Base-by-base conservation (phyloP, 106 monocot genomes). In the Acorus gramineus region DNA sequence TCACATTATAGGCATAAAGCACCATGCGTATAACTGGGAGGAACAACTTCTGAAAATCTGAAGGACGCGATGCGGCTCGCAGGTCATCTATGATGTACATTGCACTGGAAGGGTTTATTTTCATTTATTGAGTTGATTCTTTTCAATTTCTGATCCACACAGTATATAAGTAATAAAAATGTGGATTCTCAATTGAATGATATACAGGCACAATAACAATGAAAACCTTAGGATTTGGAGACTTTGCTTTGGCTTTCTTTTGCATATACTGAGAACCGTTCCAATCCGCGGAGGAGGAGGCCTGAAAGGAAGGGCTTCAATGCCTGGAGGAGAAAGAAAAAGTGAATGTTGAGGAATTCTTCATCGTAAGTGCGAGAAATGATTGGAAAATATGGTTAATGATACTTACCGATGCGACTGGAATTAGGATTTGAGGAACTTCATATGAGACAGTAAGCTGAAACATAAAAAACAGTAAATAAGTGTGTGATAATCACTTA, bases 391-490 rank as follows among this genome's bases (percentile, higher is more conserved):
- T 0, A 28, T 28, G 28, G 6, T 58, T 44, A 47, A 7, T 67
- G 51, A 44, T 55, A 78, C 84, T 74, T 79, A 89, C 88, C 10
- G 81, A 64, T 68, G 88, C 84, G 9, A 89, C 78, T 10, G 88
- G 88, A 49, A 49, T 59, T 49, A 89, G 65, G 69, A 89, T 76
- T 52, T 79, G 56, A 58, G 88, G 88, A 51, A 84, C 73, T 73
- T 89, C 84, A 62, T 89, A 89, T 14, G 88, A 81, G 49, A 77
- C 71, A 4, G 81, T 89, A 54, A 89, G 69, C 88, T 89, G 88
- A 70, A 76, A 52, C 8, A 28, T 14, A 53, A 11, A 11, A 56
- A 44, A 46, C 6, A 42, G 47, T 5, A 44, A 52, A 44, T 43
- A 0, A 11, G 7, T 42, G 56, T 8, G 0, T 42, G 1, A 56